Percentiles rank a stretch among this genome's conserved stretches.
Evolutionary conservation across 108 stramenopile genomes (phyloP).

Genomic region (Parmales sp.): DNA sequence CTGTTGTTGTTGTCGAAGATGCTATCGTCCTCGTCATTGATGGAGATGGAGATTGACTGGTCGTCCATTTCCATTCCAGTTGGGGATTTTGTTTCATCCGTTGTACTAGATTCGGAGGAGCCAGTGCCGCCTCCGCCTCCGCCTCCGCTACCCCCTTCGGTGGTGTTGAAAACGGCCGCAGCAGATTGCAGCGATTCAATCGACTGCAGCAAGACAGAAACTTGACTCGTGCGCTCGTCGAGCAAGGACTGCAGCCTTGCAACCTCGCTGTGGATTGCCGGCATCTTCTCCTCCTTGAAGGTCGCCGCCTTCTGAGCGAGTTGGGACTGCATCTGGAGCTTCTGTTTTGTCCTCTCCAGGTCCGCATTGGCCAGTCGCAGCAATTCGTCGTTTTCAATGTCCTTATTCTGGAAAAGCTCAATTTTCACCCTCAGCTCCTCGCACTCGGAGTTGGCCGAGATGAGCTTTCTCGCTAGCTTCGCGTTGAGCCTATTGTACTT

Average conservation of each 20-base stretch:
- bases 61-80: no score
- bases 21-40: not conserved
- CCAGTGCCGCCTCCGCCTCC: not conserved
- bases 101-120: no score
- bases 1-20: not conserved
- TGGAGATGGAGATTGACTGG: not conserved
- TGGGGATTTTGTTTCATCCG: no score
- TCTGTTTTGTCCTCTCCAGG: no score
- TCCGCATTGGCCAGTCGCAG: not conserved
- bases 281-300: not conserved
- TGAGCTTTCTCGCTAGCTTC: not conserved
- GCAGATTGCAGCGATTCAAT: not conserved
- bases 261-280: not conserved
- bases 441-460: not conserved
- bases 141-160: not conserved
- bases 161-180: not conserved
- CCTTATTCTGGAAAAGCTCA: not conserved
- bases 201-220: not conserved
- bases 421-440: not conserved
- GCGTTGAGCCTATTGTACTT: not conserved
- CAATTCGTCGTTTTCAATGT: not conserved
- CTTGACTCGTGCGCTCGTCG: not conserved
- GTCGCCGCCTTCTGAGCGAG: not conserved
- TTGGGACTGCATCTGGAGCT: no score
- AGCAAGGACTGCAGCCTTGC: not conserved